Conservation (phyloP, 2,329 filamentous ascomycete genomes). For the Leptographium lundbergii region DNA sequence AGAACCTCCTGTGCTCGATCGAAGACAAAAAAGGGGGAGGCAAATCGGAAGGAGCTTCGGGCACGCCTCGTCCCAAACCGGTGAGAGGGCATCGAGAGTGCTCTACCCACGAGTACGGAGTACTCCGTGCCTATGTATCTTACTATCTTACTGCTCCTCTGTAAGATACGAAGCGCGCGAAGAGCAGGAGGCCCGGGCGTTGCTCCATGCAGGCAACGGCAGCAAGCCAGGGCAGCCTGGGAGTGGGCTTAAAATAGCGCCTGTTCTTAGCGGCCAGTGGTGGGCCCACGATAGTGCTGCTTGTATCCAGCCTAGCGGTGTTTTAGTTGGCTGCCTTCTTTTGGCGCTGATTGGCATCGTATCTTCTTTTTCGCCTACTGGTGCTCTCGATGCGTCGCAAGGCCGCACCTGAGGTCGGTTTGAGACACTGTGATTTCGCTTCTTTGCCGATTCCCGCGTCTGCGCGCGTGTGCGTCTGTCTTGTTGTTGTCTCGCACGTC, state of each 20-base stretch:
- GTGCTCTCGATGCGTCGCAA: background rate
- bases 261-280: slow-evolving; percentile 23
- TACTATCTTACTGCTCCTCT: too few relatives aligned
- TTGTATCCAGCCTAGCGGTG: background rate
- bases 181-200: background rate
- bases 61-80: background rate
- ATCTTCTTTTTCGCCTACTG: background rate
- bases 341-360: background rate
- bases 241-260: background rate
- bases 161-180: background rate
- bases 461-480: background rate
- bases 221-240: background rate
- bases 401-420: background rate
- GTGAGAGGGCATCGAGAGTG: background rate
- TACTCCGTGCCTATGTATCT: too few relatives aligned
- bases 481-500: background rate
- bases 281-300: background rate
- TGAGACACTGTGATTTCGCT: background rate
- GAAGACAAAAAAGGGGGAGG: background rate
- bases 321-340: background rate
- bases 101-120: too few relatives aligned
- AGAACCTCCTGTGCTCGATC: too few relatives aligned
- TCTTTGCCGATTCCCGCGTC: background rate
- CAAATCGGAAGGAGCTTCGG: background rate
- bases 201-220: background rate